These are phyloP conservation scores for Stachybotrys chlorohalonatus DNA, from an alignment of 2,329 filamentous ascomycete genomes.

Conservation along the genomic window DNA sequence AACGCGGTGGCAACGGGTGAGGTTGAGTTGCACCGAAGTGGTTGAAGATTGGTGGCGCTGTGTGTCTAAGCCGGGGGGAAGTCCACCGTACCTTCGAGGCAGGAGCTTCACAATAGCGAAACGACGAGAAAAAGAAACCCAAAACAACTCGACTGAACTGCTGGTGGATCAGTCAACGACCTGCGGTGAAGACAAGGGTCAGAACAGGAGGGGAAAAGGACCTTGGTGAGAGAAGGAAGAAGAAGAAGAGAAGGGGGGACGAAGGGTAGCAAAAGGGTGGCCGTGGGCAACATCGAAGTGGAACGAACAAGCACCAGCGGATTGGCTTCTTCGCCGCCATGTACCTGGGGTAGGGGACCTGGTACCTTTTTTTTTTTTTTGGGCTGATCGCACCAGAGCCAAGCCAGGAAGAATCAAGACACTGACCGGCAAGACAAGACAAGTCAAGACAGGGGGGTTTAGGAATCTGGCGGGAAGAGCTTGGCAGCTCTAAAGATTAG, in stretches of 20 bases:
- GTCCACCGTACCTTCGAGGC: background rate
- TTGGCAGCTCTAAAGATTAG: background rate
- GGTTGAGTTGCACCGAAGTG: background rate
- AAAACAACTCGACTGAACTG: background rate
- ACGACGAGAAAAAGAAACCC: background rate
- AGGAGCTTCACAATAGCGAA: background rate
- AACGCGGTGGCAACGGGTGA: background rate
- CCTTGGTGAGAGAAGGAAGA: background rate
- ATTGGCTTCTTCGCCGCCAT: background rate
- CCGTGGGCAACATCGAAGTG: too few species aligned
- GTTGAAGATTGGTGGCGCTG: background rate
- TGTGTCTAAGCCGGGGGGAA: background rate
- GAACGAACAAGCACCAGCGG: too few species aligned
- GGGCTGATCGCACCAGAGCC: background rate
- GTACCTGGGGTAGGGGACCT: background rate
- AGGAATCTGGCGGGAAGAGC: background rate
- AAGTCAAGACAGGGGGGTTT: background rate
- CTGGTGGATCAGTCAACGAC: background rate
- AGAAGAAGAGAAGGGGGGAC: background rate
- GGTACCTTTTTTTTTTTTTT: background rate
- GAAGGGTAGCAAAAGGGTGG: background rate
- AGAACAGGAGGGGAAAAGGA: background rate
- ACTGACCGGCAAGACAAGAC: background rate
- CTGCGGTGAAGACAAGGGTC: background rate
- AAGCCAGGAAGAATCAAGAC: background rate